Conservation (phyloP, 331 rosid species). For the Prunus yedoensis region DNA sequence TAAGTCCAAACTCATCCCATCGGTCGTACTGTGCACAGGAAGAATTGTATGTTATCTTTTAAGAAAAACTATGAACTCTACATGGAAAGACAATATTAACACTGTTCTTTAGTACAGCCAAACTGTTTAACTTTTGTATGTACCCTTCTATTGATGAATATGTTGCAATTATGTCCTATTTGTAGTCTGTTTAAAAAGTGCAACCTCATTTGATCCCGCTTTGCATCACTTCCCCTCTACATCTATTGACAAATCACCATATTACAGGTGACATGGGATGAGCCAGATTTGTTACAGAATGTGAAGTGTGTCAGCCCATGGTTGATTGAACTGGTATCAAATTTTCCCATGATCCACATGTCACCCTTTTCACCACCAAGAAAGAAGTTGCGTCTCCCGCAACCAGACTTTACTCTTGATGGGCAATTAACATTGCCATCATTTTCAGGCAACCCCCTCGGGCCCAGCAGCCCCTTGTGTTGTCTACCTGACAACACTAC, state of each 20-base stretch:
- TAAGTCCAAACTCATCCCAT: background rate
- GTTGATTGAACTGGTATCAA: conserved; percentile 87
- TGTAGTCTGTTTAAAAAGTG: background rate
- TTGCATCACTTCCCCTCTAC: background rate
- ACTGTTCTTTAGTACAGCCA: background rate
- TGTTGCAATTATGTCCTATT: background rate
- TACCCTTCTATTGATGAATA: background rate
- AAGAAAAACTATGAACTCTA: background rate
- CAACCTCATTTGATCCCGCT: background rate
- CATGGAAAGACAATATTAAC: background rate
- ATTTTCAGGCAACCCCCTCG: conserved; percentile 75
- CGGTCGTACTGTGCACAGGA: background rate
- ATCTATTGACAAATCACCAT: background rate
- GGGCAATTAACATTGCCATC: conserved; percentile 60
- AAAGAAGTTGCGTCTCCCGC: conserved; percentile 81
- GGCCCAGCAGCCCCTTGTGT: conserved; percentile 83
- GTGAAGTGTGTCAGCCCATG: conserved; percentile 98
- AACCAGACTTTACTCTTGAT: conserved; percentile 60
- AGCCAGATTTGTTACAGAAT: conserved; percentile 92
- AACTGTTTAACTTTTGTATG: background rate
- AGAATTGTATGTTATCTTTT: background rate
- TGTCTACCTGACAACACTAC: conserved; percentile 80
- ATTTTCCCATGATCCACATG: conserved; percentile 60
- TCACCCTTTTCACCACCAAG: conserved; percentile 74
- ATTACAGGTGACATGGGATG: conserved; percentile 95